Evolutionary conservation across 83 land plant genomes (phyloP).

Genomic region (Picea abies): DNA sequence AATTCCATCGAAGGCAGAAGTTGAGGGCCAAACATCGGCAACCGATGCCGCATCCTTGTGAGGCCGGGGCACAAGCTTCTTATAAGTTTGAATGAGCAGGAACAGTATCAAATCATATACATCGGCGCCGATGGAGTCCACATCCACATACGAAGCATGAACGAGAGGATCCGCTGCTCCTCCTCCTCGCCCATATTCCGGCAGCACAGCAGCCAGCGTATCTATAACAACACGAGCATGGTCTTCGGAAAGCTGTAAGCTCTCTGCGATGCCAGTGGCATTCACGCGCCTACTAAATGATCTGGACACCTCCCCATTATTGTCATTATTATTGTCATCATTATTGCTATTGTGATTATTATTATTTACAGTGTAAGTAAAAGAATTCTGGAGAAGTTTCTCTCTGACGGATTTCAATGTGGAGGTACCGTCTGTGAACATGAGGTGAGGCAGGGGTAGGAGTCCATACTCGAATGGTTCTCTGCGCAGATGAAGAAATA

Average conservation of each 20-base stretch:
- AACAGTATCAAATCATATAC: slow-evolving; percentile 83
- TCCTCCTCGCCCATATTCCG: slow-evolving; percentile 27
- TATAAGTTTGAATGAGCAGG: slow-evolving; percentile 86
- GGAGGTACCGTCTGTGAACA: slow-evolving; percentile 63
- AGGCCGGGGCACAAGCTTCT: slow-evolving; percentile 75
- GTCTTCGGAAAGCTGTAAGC: slow-evolving; percentile 64
- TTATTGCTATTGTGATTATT: slow-evolving; percentile 9
- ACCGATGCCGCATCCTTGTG: slow-evolving; percentile 94
- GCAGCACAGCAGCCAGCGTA: slow-evolving; percentile 77
- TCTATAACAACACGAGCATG: slow-evolving; percentile 81
- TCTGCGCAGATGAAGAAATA: slow-evolving; percentile 72
- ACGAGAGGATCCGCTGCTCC: slow-evolving; percentile 44
- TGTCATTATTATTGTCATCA: background rate
- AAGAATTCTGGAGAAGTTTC: slow-evolving; percentile 32
- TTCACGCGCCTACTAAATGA: slow-evolving; percentile 36
- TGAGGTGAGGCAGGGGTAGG: slow-evolving; percentile 83
- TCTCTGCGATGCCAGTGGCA: slow-evolving; percentile 55
- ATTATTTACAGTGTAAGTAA: slow-evolving; percentile 14
- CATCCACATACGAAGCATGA: slow-evolving; percentile 31
- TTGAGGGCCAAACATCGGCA: slow-evolving; percentile 97
- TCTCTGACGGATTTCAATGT: slow-evolving; percentile 47
- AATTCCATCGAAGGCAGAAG: slow-evolving; percentile 92
- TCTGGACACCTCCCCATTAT: slow-evolving; percentile 18
- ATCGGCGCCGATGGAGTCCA: slow-evolving; percentile 69
- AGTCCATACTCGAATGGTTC: slow-evolving; percentile 99